Evolutionary conservation across 2,329 filamentous ascomycete species (phyloP), one percentile per base, ranked within the genome.

Genomic region (Huntiella savannae): DNA sequence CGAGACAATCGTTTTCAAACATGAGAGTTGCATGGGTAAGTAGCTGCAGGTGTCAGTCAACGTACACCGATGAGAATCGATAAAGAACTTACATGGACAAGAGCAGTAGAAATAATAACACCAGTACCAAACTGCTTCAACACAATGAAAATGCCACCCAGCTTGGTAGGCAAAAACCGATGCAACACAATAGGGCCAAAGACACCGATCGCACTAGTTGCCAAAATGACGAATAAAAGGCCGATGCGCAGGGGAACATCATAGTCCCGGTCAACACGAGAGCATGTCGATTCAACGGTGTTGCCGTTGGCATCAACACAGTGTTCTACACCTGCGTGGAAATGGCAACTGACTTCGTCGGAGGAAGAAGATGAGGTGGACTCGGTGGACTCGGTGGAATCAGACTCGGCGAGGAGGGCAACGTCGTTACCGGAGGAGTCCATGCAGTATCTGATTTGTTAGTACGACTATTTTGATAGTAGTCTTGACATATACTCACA

Each of bases 91-190:
- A 77, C 71, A 54, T 81, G 77, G 12, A 83, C 63, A 52, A 83
- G 79, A 0, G 77, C 79, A 0, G 79, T 83, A 0, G 79, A 73
- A 36, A 83, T 71, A 57, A 84, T 76, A 52, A 83, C 73, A 10
- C 79, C 79, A 0, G 79, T 82, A 3, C 79, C 79, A 52, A 83
- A 82, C 53, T 81, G 81, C 60, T 83, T 82, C 48, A 86, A 62
- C 4, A 79, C 57, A 3, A 74, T 71, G 54, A 83, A 75, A 8
- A 73, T 54, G 4, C 70, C 48, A 45, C 62, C 59, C 10, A 65
- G 55, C 45, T 66, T 69, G 32, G 65, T 59, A 3, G 71, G 68
- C 41, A 77, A 68, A 46, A 39, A 43, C 6, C 28, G 34, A 5
- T 13, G 33, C 6, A 35, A 12, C 11, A 15, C 32, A 12, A 16